Evolutionary conservation across 306 rosid genomes (phyloP), one percentile per base, ranked within the genome.

Genomic region (Fragaria nilgerrensis): DNA sequence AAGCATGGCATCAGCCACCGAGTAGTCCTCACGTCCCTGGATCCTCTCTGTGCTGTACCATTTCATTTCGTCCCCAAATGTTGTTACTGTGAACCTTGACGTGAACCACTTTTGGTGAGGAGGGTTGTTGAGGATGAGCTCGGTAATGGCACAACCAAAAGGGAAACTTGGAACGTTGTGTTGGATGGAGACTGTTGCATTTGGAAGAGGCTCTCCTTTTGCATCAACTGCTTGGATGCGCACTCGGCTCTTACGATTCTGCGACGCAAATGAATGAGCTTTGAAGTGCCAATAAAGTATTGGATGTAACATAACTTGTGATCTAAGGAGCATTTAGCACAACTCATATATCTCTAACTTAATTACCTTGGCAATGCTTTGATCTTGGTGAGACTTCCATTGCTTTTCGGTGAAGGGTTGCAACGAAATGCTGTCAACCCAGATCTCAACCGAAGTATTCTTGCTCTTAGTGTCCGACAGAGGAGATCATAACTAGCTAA

Each of bases 11-110:
- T 94, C 96, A 0, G 94, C 76, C 0, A 5, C 59, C 0, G 83
- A 25, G 64, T 89, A 91, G 81, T 88, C 78, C 29, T 74, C 84
- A 1, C 2, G 43, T 37, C 98, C 95, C 1, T 1, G 90, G 0
- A 63, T 4, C 0, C 0, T 1, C 55, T 93, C 96, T 0, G 78
- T 93, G 79, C 78, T 77, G 76, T 93, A 87, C 98, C 98, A 93
- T 64, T 93, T 93, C 98, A 93, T 91, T 81, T 91, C 98, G 11
- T 93, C 68, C 27, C n/a, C 90, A 62, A 93, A 93, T 34, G 84
- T 75, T 22, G 97, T 76, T 27, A 86, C 85, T 2, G 74, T 84
- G 87, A 93, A 93, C 68, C 93, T 87, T 0, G 92, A 78, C 3
- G 77, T 25, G 79, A 91, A 88, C 98, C 98, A 91, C 2, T 85